phyloP scores from a whole-genome alignment of 169 alveolate species.

The Eimeria necatrix region DNA sequence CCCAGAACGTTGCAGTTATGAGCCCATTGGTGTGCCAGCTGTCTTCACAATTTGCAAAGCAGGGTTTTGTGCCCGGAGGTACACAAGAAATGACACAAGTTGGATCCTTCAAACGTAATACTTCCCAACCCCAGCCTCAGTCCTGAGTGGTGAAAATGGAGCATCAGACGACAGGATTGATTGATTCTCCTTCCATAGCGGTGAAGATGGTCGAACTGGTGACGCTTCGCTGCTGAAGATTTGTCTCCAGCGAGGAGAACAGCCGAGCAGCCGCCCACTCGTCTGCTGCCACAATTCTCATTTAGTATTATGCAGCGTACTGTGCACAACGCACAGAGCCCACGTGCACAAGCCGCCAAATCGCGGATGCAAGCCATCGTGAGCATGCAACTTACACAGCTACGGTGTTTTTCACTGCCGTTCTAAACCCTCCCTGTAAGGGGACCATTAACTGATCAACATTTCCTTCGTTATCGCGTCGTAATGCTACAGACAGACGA shows the following conservation, averaged over 20 bases:
- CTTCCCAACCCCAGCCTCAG: slow-evolving; percentile 53
- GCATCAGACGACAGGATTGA: neutral
- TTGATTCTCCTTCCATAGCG: neutral
- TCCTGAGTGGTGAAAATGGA: neutral
- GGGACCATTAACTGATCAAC: neutral
- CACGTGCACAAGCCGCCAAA: slow-evolving; percentile 10
- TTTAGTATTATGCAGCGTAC: slow-evolving; percentile 37
- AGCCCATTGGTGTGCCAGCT: slow-evolving; percentile 79
- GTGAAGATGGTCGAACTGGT: neutral
- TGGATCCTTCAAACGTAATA: slow-evolving; percentile 66
- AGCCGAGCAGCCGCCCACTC: neutral
- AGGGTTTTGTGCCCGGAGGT: slow-evolving; percentile 74
- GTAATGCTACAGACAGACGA: no score
- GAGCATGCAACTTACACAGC: neutral
- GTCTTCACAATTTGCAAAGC: slow-evolving; percentile 76
- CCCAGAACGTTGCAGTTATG: slow-evolving; percentile 81
- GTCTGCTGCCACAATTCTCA: slow-evolving; percentile 8
- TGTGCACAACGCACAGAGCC: slow-evolving; percentile 41
- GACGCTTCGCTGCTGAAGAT: neutral
- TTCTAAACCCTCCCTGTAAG: slow-evolving; percentile 21
- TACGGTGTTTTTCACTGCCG: slow-evolving; percentile 20
- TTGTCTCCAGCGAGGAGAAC: neutral
- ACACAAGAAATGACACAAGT: slow-evolving; percentile 60
- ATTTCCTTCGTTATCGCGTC: no score
- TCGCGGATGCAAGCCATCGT: neutral